These are phyloP conservation scores for Trichosporon sp. DNA, from an alignment of 1,284 basidiomycete species.

Conservation along the genomic window DNA sequence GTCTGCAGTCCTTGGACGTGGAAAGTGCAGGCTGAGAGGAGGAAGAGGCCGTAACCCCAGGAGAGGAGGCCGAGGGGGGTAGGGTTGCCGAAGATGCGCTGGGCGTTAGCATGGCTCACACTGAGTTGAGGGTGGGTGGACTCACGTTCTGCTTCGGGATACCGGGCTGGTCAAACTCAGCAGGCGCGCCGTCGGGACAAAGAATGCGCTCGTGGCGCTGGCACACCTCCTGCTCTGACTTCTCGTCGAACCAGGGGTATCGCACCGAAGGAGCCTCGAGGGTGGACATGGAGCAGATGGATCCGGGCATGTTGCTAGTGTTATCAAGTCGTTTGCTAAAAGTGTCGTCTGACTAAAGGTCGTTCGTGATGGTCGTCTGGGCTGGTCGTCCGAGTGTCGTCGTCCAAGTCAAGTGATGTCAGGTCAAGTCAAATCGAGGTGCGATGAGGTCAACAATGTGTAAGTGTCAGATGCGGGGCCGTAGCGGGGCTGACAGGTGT, in stretches of 20 bases:
- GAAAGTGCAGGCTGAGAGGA: neutral
- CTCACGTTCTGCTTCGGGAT: conserved; percentile 20
- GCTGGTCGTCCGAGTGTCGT: neutral
- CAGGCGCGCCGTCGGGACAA: conserved; percentile 15
- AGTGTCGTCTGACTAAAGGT: neutral
- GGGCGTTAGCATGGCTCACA: neutral
- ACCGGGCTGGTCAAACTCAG: conserved; percentile 20
- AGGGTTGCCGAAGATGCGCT: conserved; percentile 21
- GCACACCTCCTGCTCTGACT: neutral
- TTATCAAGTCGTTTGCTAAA: neutral
- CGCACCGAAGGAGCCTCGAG: conserved; percentile 14
- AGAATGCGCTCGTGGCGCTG: conserved; percentile 22
- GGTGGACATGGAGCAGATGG: conserved; percentile 1
- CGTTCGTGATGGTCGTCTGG: too few relatives aligned
- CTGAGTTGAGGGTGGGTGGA: neutral
- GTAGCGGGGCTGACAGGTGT: neutral
- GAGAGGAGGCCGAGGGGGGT: conserved; percentile 15
- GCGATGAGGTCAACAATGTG: neutral
- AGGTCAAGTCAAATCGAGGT: neutral
- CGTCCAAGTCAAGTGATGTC: neutral
- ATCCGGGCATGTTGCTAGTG: neutral
- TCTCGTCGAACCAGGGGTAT: conserved; percentile 13
- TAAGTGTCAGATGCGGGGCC: neutral
- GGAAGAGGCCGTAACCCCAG: conserved; percentile 20
- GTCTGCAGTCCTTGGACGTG: neutral